These are phyloP conservation scores for Santalum album DNA, from an alignment of 164 flowering plant species.

Conservation along the genomic window DNA sequence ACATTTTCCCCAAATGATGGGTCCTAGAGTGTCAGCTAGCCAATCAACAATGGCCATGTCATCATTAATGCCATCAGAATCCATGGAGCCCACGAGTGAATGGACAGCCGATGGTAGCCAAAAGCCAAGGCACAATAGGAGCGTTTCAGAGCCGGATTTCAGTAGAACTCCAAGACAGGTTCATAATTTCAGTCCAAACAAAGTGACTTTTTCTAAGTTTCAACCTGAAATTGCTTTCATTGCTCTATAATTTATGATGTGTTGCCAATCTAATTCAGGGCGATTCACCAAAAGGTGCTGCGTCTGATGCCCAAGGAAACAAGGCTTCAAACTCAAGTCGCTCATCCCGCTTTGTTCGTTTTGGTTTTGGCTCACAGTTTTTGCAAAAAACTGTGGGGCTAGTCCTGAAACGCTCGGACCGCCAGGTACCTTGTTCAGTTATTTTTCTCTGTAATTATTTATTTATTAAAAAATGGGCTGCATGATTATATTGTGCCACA, in stretches of 20 bases:
- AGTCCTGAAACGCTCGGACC: constrained; percentile 57
- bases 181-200: background rate
- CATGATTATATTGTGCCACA: no score
- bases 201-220: background rate
- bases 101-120: constrained; percentile 46
- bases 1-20: constrained; percentile 12
- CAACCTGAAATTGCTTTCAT: background rate
- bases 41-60: constrained; percentile 80
- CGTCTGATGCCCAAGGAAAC: constrained; percentile 28
- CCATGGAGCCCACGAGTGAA: constrained; percentile 75
- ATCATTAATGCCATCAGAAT: constrained; percentile 66
- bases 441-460: background rate
- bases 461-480: no score
- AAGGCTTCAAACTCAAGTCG: background rate
- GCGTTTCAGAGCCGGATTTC: constrained; percentile 94
- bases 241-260: background rate
- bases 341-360: constrained; percentile 67
- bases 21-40: constrained; percentile 49
- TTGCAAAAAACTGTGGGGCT: constrained; percentile 83
- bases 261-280: constrained; percentile 18
- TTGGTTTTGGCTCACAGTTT: constrained; percentile 68
- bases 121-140: constrained; percentile 53
- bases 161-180: constrained; percentile 78
- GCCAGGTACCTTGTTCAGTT: constrained; percentile 39
- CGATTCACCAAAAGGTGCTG: constrained; percentile 31